Evolutionary conservation across 805 yeast genomes (phyloP).

Genomic region (Grigorovia transvaalensis): DNA sequence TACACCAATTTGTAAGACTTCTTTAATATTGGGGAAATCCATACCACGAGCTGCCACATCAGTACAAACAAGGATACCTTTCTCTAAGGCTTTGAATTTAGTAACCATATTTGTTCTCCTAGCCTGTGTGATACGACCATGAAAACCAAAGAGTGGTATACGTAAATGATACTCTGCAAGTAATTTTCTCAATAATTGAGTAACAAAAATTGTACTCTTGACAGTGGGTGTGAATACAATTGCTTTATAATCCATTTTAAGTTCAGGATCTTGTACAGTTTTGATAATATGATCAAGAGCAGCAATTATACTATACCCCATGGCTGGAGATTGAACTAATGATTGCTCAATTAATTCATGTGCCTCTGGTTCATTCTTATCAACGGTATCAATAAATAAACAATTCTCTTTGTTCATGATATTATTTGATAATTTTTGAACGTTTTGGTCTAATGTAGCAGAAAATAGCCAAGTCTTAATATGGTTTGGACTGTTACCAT

Average conservation of each 20-base stretch:
- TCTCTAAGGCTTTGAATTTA: slow-evolving; percentile 37
- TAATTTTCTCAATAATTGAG: slow-evolving; percentile 29
- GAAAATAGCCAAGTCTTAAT: slow-evolving; percentile 71
- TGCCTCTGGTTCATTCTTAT: slow-evolving; percentile 59
- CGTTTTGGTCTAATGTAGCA: slow-evolving; percentile 73
- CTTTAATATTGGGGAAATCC: slow-evolving; percentile 83
- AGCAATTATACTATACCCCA: slow-evolving; percentile 51
- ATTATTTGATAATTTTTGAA: slow-evolving; percentile 50
- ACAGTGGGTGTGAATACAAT: slow-evolving; percentile 78
- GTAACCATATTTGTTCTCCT: slow-evolving; percentile 53
- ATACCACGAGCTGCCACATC: slow-evolving; percentile 96
- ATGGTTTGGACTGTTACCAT: slow-evolving; percentile 24
- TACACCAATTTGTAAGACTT: slow-evolving; percentile 77
- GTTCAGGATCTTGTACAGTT: slow-evolving; percentile 15
- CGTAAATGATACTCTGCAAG: slow-evolving; percentile 19
- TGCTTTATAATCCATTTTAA: slow-evolving; percentile 48
- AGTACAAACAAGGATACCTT: slow-evolving; percentile 65
- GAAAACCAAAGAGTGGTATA: slow-evolving; percentile 37
- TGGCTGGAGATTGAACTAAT: slow-evolving; percentile 41
- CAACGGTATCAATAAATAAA: slow-evolving; percentile 63
- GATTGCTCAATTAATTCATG: slow-evolving; percentile 72
- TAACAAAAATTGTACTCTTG: slow-evolving; percentile 50
- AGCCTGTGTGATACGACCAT: slow-evolving; percentile 66
- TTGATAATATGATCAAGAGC: slow-evolving; percentile 41
- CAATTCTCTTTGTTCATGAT: slow-evolving; percentile 45